A percentile compares a stretch with the other conserved stretches of the same genome.
phyloP scores from a whole-genome alignment of 148 eudicot genomes.

The Chenopodium formosanum region DNA sequence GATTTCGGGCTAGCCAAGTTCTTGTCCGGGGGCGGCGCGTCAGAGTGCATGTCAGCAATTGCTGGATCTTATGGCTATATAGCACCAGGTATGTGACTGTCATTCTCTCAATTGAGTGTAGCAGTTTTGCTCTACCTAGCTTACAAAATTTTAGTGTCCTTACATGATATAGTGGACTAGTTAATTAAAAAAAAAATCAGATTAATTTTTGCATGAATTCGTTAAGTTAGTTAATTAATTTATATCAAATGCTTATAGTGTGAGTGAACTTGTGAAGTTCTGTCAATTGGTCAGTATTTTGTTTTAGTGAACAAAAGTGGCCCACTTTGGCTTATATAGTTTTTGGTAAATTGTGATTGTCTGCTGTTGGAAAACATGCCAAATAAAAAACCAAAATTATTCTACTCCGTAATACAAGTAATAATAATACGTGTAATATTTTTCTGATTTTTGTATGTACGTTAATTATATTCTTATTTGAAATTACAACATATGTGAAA shows the following conservation, averaged over 20 bases:
- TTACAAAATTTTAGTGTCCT: too few relatives aligned
- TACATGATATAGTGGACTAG: neutral
- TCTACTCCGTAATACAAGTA: too few relatives aligned
- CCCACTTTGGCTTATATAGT: conserved; percentile 1
- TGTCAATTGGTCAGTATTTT: conserved; percentile 21
- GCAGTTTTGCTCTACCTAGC: neutral
- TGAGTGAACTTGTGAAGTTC: conserved; percentile 9
- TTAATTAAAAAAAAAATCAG: neutral
- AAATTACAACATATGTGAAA: too few relatives aligned
- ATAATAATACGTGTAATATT: too few relatives aligned
- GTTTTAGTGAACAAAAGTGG: conserved; percentile 13
- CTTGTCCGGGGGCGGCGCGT: conserved; percentile 62
- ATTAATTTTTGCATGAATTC: neutral
- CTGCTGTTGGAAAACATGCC: conserved; percentile 21
- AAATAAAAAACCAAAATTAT: neutral
- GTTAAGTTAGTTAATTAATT: conserved; percentile 16
- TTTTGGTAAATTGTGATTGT: conserved; percentile 15
- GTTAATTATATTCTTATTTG: too few relatives aligned
- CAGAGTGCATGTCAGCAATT: conserved; percentile 88
- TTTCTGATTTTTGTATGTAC: too few relatives aligned
- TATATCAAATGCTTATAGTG: neutral
- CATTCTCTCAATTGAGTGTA: neutral
- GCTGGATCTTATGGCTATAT: conserved; percentile 98
- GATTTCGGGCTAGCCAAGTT: conserved; percentile 95
- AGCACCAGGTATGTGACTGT: conserved; percentile 74